A percentile compares a stretch with the other conserved stretches of the same genome.
Evolutionary conservation across 805 yeast species (phyloP).

Genomic region (Ogataea neopini): DNA sequence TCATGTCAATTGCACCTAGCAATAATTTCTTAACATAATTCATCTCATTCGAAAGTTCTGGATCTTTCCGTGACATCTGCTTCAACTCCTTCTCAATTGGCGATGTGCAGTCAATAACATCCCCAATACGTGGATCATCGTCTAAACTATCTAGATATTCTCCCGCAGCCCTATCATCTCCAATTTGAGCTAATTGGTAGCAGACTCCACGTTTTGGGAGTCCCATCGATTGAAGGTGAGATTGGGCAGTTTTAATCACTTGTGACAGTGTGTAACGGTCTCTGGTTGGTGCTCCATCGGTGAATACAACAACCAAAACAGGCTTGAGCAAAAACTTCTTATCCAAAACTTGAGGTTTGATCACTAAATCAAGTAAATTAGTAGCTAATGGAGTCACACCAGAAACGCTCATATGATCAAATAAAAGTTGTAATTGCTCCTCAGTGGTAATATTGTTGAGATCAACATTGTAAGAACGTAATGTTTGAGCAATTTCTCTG

Average conservation of each 20-base stretch:
- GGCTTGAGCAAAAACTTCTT: conserved; percentile 19
- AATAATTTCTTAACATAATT: conserved; percentile 28
- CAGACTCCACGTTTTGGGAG: conserved; percentile 21
- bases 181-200: conserved; percentile 31
- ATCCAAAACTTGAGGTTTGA: conserved; percentile 22
- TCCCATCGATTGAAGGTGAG: conserved; percentile 9
- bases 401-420: conserved; percentile 18
- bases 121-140: conserved; percentile 21
- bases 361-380: conserved; percentile 17
- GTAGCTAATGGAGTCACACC: conserved; percentile 30
- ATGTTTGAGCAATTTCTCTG: conserved; percentile 13
- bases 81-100: conserved; percentile 27
- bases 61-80: conserved; percentile 23
- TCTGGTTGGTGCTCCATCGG: conserved; percentile 29
- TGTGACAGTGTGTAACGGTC: conserved; percentile 16
- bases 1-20: conserved; percentile 27
- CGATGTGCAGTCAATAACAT: conserved; percentile 30
- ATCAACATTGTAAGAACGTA: conserved; percentile 15
- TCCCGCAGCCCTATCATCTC: conserved; percentile 23
- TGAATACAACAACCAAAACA: conserved; percentile 22
- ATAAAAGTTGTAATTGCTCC: conserved; percentile 18
- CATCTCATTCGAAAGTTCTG: conserved; percentile 27
- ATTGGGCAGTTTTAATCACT: conserved; percentile 19
- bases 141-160: conserved; percentile 27
- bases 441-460: conserved; percentile 21